Conservation (phyloP, 2,329 filamentous ascomycete genomes). For the Penicillium sp. region DNA sequence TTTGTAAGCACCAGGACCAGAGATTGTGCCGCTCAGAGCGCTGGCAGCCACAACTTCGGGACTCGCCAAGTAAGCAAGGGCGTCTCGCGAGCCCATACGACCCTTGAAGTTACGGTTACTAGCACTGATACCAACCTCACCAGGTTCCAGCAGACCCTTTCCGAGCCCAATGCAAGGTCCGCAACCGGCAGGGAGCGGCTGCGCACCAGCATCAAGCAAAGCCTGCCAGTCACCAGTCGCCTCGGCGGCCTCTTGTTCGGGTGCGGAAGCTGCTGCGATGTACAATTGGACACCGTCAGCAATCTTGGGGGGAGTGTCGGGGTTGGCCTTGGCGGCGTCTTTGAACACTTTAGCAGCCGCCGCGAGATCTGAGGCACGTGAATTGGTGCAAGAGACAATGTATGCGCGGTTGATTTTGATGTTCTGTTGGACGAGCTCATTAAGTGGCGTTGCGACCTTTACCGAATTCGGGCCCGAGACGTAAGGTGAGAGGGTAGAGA, state of each 20-base stretch:
- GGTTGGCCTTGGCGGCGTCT: slow-evolving; percentile 63
- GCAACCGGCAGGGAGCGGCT: slow-evolving; percentile 69
- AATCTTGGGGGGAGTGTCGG: slow-evolving; percentile 66
- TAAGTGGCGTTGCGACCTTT: slow-evolving; percentile 77
- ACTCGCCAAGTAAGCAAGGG: slow-evolving; percentile 81
- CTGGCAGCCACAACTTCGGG: slow-evolving; percentile 92
- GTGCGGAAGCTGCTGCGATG: slow-evolving; percentile 78
- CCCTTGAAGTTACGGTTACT: slow-evolving; percentile 90
- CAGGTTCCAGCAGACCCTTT: slow-evolving; percentile 73
- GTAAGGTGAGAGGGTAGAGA: slow-evolving; percentile 79
- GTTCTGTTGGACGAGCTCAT: slow-evolving; percentile 58
- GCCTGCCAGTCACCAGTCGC: slow-evolving; percentile 81
- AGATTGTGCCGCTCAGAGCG: slow-evolving; percentile 59
- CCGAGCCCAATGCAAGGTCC: slow-evolving; percentile 85
- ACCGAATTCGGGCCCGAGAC: slow-evolving; percentile 85
- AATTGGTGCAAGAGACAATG: slow-evolving; percentile 87
- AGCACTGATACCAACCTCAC: slow-evolving; percentile 82
- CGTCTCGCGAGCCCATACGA: slow-evolving; percentile 77
- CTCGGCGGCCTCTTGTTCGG: slow-evolving; percentile 75
- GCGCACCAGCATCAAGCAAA: slow-evolving; percentile 75
- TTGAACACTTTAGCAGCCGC: slow-evolving; percentile 83
- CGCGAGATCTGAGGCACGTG: slow-evolving; percentile 73
- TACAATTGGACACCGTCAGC: slow-evolving; percentile 79
- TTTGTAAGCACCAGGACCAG: slow-evolving; percentile 74
- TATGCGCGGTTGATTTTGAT: slow-evolving; percentile 84